Conservation (phyloP, 345 rosid species). For the Eucalyptus pauciflora region DNA sequence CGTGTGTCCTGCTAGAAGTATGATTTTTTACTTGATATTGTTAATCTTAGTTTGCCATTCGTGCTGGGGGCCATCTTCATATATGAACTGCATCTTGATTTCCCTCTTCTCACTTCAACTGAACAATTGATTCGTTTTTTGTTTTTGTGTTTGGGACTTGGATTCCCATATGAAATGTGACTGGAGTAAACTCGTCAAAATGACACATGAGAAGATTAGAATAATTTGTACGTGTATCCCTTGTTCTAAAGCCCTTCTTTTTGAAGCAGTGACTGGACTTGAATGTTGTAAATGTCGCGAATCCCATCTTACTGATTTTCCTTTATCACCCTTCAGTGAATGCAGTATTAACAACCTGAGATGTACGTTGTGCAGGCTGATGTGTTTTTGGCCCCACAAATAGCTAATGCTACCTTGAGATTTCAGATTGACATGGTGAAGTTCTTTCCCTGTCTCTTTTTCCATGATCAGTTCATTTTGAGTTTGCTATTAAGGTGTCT, state of each 20-base stretch:
- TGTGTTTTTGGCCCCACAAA: slow-evolving; percentile 50
- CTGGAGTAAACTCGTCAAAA: background rate
- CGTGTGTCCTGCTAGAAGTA: background rate
- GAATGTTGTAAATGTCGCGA: background rate
- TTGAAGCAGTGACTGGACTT: background rate
- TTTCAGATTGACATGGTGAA: slow-evolving; percentile 40
- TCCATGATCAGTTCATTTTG: background rate
- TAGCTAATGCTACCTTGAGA: slow-evolving; percentile 9
- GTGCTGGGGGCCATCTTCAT: background rate
- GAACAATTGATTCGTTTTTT: background rate
- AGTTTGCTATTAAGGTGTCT: background rate
- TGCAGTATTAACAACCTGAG: background rate
- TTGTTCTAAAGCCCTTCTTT: background rate
- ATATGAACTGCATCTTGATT: background rate
- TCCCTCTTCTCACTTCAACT: background rate
- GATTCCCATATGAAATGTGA: background rate
- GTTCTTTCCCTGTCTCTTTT: background rate
- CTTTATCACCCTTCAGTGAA: background rate
- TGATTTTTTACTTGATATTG: background rate
- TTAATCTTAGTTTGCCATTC: background rate
- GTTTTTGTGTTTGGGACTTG: background rate
- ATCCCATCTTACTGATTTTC: background rate
- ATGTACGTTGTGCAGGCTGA: slow-evolving; percentile 26
- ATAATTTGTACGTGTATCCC: background rate
- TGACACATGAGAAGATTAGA: background rate